These are phyloP conservation scores for Backusella liffmaniae DNA, from an alignment of 192 early-diverging fungal genomes.

Conservation along the genomic window DNA sequence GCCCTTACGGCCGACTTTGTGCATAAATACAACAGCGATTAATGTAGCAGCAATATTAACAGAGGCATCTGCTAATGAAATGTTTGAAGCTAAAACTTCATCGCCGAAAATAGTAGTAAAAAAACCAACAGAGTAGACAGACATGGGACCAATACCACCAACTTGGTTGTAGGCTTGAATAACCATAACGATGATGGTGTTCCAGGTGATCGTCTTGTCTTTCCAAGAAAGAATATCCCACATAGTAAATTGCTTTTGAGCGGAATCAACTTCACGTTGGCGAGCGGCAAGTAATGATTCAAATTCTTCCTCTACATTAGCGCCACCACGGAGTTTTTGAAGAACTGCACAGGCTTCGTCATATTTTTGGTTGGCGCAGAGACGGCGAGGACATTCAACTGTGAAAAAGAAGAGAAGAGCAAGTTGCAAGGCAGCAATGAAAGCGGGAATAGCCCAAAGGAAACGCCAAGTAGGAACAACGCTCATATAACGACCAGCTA, in stretches of 20 bases:
- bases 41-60: slow-evolving; percentile 63
- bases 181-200: slow-evolving; percentile 65
- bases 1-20: slow-evolving; percentile 67
- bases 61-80: slow-evolving; percentile 61
- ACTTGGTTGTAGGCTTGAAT: slow-evolving; percentile 82
- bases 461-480: slow-evolving; percentile 68
- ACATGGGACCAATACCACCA: slow-evolving; percentile 82
- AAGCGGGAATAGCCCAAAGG: slow-evolving; percentile 62
- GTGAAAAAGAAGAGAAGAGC: slow-evolving; percentile 61
- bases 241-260: not conserved
- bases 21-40: slow-evolving; percentile 57
- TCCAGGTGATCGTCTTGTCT: slow-evolving; percentile 36
- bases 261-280: slow-evolving; percentile 24
- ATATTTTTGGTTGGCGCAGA: slow-evolving; percentile 60
- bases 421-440: slow-evolving; percentile 60
- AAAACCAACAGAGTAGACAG: slow-evolving; percentile 80
- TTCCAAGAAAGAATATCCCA: slow-evolving; percentile 21
- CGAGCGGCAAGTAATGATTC: slow-evolving; percentile 54
- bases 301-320: slow-evolving; percentile 66
- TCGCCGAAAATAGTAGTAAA: slow-evolving; percentile 61
- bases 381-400: slow-evolving; percentile 77
- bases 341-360: slow-evolving; percentile 59
- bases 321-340: slow-evolving; percentile 51
- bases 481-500: slow-evolving; percentile 62
- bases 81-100: slow-evolving; percentile 45